Evolutionary conservation across 2,329 filamentous ascomycete genomes (phyloP).

Genomic region (Xylaria sp.): DNA sequence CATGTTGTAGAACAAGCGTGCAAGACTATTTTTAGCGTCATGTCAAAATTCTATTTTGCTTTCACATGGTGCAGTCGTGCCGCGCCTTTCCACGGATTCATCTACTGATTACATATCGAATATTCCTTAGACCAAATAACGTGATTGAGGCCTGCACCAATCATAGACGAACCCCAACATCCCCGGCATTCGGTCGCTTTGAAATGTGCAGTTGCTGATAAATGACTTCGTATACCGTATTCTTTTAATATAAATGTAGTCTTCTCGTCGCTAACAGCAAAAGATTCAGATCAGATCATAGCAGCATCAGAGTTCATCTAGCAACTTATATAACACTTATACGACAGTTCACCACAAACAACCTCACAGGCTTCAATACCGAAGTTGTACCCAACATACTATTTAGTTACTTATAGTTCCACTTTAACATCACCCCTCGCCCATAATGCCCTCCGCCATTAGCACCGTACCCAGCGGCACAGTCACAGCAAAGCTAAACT

Average conservation of each 20-base stretch:
- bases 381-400: neutral
- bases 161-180: slow-evolving; percentile 21
- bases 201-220: slow-evolving; percentile 35
- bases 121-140: slow-evolving; percentile 26
- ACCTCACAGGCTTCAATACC: neutral
- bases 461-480: slow-evolving; percentile 64
- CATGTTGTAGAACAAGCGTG: neutral
- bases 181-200: slow-evolving; percentile 29
- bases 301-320: slow-evolving; percentile 18
- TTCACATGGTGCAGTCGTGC: neutral
- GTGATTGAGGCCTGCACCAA: slow-evolving; percentile 29
- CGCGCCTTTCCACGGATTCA: neutral
- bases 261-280: neutral
- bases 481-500: slow-evolving; percentile 72
- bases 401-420: neutral
- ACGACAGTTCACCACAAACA: neutral
- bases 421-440: slow-evolving; percentile 9
- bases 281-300: slow-evolving; percentile 4
- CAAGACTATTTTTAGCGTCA: neutral
- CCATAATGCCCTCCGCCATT: slow-evolving; percentile 54
- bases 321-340: slow-evolving; percentile 1
- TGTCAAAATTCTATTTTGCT: neutral
- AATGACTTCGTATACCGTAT: slow-evolving; percentile 3
- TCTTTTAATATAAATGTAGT: slow-evolving; percentile 22
- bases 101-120: slow-evolving; percentile 14